These are phyloP conservation scores for Chaetomiaceae sp. DNA, from an alignment of 2,329 filamentous ascomycete species.

Conservation along the genomic window DNA sequence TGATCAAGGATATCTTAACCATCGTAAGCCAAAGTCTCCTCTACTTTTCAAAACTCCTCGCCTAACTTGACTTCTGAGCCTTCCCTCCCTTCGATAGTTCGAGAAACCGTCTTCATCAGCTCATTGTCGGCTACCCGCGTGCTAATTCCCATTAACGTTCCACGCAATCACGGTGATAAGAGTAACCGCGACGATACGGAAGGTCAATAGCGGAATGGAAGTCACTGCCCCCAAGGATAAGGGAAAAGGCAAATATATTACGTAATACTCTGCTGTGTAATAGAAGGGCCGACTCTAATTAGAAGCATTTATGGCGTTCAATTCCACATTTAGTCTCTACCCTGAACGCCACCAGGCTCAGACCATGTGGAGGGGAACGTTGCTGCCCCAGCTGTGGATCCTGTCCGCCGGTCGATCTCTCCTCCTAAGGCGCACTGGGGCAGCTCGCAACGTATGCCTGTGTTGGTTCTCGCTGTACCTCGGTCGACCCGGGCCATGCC, in stretches of 20 bases:
- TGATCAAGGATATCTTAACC: too few relatives aligned
- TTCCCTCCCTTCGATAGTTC: too few relatives aligned
- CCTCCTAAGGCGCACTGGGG: slow-evolving; percentile 7
- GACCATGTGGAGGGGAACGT: slow-evolving; percentile 6
- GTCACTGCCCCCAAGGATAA: too few relatives aligned
- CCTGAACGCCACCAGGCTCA: slow-evolving; percentile 2
- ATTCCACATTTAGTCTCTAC: neutral
- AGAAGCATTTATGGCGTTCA: neutral
- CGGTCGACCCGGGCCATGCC: neutral
- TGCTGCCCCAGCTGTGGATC: slow-evolving; percentile 5
- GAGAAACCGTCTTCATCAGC: too few relatives aligned
- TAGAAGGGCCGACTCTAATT: neutral
- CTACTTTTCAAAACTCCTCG: too few relatives aligned
- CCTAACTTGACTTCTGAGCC: too few relatives aligned
- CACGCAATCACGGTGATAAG: too few relatives aligned
- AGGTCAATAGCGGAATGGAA: too few relatives aligned
- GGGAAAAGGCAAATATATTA: slow-evolving; percentile 4
- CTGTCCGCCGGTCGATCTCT: slow-evolving; percentile 7
- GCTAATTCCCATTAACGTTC: too few relatives aligned
- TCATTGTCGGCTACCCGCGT: too few relatives aligned
- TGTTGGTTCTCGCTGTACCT: slow-evolving; percentile 5
- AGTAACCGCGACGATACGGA: too few relatives aligned
- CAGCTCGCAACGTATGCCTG: neutral
- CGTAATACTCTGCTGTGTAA: neutral
- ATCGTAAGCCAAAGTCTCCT: too few relatives aligned